These are phyloP conservation scores for Talaromyces trachyspermus DNA, from an alignment of 495 filamentous ascomycete species.

Conservation along the genomic window DNA sequence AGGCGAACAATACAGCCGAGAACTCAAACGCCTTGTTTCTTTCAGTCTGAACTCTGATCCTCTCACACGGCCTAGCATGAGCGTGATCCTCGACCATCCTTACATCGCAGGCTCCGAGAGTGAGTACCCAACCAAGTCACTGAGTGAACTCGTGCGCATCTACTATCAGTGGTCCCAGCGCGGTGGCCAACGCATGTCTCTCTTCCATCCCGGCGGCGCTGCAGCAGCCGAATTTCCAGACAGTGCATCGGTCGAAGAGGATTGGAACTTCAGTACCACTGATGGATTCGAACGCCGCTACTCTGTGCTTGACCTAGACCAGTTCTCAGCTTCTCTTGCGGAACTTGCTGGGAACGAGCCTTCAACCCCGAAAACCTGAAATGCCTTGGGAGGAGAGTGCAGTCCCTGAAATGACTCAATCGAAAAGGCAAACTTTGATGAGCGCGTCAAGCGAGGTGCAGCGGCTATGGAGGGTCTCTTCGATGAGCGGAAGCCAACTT, in stretches of 20 bases:
- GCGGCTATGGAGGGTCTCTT: constrained; percentile 43
- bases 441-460: constrained; percentile 41
- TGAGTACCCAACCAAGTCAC: constrained; percentile 58
- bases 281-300: constrained; percentile 67
- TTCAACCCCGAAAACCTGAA: constrained; percentile 13
- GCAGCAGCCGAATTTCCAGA: constrained; percentile 48
- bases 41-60: constrained; percentile 75
- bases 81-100: constrained; percentile 37
- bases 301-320: constrained; percentile 39
- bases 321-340: constrained; percentile 36
- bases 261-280: constrained; percentile 92
- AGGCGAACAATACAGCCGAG: constrained; percentile 63
- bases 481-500: constrained; percentile 37
- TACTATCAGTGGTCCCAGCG: constrained; percentile 81
- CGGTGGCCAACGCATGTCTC: constrained; percentile 75
- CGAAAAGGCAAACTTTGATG: constrained; percentile 39
- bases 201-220: constrained; percentile 72
- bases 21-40: constrained; percentile 67
- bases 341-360: constrained; percentile 29
- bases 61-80: constrained; percentile 59
- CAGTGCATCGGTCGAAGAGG: constrained; percentile 40
- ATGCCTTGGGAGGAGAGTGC: constrained; percentile 19
- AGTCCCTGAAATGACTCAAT: constrained; percentile 26
- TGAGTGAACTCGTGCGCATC: constrained; percentile 66
- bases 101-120: constrained; percentile 52